Evolutionary conservation across 768 basidiomycete species (phyloP).

Genomic region (Tylopilus sp.): DNA sequence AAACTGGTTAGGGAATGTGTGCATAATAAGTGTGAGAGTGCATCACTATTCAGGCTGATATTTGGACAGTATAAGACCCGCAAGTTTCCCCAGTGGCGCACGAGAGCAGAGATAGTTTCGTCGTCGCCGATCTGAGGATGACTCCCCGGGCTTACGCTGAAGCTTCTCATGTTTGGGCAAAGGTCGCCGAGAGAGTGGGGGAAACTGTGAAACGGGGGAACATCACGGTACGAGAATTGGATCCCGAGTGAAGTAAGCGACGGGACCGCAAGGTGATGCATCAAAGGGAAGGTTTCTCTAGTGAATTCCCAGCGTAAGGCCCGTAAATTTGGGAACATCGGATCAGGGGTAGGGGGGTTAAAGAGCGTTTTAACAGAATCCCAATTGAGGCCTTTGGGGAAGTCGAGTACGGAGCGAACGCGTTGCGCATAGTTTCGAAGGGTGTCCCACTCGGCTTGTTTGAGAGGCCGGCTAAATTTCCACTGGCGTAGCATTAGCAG

Average conservation of each 20-base stretch:
- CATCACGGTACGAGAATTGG: slow-evolving; percentile 1
- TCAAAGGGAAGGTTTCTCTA: slow-evolving; percentile 1
- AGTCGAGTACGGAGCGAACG: not conserved
- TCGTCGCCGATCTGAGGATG: slow-evolving; percentile 1
- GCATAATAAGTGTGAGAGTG: not conserved
- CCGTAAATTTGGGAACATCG: slow-evolving; percentile 4
- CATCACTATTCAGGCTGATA: not conserved
- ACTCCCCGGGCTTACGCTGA: not conserved
- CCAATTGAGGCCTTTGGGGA: slow-evolving; percentile 2
- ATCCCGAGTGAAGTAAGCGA: slow-evolving; percentile 2
- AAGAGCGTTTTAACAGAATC: slow-evolving; percentile 3
- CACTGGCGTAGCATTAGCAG: not conserved
- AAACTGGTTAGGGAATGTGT: not conserved
- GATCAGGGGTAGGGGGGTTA: no score
- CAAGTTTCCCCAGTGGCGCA: not conserved
- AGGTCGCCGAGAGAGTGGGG: not conserved
- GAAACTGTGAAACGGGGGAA: slow-evolving; percentile 2
- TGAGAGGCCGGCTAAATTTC: not conserved
- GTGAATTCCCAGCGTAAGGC: slow-evolving; percentile 3
- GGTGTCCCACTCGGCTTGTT: no score
- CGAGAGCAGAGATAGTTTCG: not conserved
- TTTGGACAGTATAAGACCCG: not conserved
- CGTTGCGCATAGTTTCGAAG: slow-evolving; percentile 1
- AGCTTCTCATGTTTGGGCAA: not conserved
- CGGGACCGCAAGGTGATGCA: slow-evolving; percentile 2